phyloP scores from a whole-genome alignment of 2,329 filamentous ascomycete species.

The Exophiala sp. region DNA sequence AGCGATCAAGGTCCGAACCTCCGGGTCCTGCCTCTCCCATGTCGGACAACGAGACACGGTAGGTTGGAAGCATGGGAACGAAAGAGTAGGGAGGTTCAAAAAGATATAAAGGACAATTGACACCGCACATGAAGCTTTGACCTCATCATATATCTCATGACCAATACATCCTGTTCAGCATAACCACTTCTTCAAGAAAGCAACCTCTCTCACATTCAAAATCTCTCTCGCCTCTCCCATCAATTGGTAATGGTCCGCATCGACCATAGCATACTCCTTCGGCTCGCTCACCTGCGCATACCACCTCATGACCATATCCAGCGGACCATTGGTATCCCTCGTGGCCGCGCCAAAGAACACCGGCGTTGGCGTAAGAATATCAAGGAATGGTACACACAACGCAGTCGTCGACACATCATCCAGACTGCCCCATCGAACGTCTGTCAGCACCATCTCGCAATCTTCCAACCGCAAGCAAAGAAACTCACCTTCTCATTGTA shows the following conservation, averaged over 20 bases:
- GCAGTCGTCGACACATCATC: conserved; percentile 18
- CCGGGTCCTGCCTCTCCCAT: no score
- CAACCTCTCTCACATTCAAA: conserved; percentile 28
- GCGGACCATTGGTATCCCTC: conserved; percentile 33
- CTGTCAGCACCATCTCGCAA: not conserved
- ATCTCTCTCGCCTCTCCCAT: conserved; percentile 34
- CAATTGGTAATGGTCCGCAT: conserved; percentile 38
- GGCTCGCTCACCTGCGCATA: conserved; percentile 36
- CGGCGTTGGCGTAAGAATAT: conserved; percentile 36
- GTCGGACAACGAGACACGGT: no score
- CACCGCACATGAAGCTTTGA: no score
- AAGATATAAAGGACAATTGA: no score
- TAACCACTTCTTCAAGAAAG: conserved; percentile 31
- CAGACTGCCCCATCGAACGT: not conserved
- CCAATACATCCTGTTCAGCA: not conserved
- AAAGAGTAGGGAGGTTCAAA: no score
- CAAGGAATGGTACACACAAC: conserved; percentile 29
- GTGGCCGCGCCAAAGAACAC: conserved; percentile 35
- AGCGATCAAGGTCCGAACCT: no score
- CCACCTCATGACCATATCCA: conserved; percentile 33
- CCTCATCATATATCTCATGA: not conserved
- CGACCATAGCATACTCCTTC: conserved; percentile 36
- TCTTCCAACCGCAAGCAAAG: conserved; percentile 1
- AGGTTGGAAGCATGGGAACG: no score
- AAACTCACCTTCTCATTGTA: conserved; percentile 32